These are phyloP conservation scores for Suillus clintonianus DNA, from an alignment of 768 basidiomycete species.

Conservation along the genomic window DNA sequence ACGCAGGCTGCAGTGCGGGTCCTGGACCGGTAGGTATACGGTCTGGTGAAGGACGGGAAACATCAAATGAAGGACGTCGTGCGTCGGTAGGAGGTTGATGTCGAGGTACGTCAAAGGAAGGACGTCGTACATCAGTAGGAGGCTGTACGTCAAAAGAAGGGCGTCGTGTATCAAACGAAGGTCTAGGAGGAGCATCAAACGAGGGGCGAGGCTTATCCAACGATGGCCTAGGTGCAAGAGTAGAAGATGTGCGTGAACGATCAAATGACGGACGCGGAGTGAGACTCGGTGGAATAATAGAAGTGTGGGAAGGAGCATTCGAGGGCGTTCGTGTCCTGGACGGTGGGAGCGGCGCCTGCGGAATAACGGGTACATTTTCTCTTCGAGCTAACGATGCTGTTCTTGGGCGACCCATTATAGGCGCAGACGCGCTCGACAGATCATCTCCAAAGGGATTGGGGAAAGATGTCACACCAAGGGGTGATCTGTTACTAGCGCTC, in stretches of 20 bases:
- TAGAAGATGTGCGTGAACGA: conserved; percentile 16
- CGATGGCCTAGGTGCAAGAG: conserved; percentile 15
- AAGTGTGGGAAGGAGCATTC: background rate
- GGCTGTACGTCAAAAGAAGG: conserved; percentile 18
- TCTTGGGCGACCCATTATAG: conserved; percentile 14
- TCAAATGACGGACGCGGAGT: conserved; percentile 19
- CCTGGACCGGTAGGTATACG: conserved; percentile 2
- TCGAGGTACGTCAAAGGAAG: conserved; percentile 9
- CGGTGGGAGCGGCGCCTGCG: conserved; percentile 8
- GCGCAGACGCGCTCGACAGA: background rate
- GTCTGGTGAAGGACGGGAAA: conserved; percentile 15
- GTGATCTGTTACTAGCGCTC: conserved; percentile 7
- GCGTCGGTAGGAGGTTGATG: background rate
- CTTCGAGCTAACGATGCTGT: conserved; percentile 15
- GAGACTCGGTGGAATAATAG: conserved; percentile 12
- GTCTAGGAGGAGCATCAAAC: conserved; percentile 1
- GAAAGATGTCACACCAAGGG: conserved; percentile 11
- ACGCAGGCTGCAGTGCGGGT: background rate
- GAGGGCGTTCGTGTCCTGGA: conserved; percentile 6
- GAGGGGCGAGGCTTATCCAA: conserved; percentile 12
- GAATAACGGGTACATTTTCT: conserved; percentile 9
- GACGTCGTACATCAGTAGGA: conserved; percentile 4
- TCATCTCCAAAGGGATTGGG: conserved; percentile 15
- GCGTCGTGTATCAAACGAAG: conserved; percentile 1
- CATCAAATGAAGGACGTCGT: conserved; percentile 14